These are phyloP conservation scores for Trichoderma breve DNA, from an alignment of 2,329 filamentous ascomycete genomes.

Conservation along the genomic window DNA sequence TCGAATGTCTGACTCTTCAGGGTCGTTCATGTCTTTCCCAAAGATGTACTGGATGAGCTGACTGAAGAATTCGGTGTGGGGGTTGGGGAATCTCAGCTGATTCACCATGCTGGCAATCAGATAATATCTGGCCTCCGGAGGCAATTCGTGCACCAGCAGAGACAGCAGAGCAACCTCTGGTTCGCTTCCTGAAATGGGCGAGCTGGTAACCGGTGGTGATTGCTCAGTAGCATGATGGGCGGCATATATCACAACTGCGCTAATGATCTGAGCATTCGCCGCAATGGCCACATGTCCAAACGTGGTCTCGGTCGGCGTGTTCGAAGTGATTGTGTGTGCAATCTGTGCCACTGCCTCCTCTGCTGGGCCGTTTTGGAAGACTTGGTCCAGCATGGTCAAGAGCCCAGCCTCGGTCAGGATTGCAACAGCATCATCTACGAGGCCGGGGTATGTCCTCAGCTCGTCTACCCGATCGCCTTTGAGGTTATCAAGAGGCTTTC, in stretches of 20 bases:
- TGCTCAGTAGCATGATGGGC: conserved; percentile 68
- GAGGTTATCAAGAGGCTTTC: conserved; percentile 68
- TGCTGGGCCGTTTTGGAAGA: conserved; percentile 59
- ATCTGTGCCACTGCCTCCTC: conserved; percentile 76
- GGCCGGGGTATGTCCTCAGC: conserved; percentile 63
- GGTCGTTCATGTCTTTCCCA: conserved; percentile 67
- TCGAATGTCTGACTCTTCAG: conserved; percentile 77
- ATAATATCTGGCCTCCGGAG: conserved; percentile 78
- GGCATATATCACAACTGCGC: conserved; percentile 80
- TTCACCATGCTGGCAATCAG: conserved; percentile 83
- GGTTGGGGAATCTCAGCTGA: conserved; percentile 86
- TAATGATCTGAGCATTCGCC: conserved; percentile 69
- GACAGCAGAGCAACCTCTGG: conserved; percentile 69
- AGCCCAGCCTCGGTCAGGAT: conserved; percentile 56
- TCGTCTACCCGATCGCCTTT: conserved; percentile 78
- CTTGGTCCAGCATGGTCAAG: conserved; percentile 58
- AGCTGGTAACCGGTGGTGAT: conserved; percentile 56
- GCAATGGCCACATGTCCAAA: conserved; percentile 66
- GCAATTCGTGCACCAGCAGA: conserved; percentile 71
- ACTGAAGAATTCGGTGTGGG: conserved; percentile 89
- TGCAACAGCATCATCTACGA: conserved; percentile 61
- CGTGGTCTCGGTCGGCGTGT: conserved; percentile 56
- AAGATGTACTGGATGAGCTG: conserved; percentile 83
- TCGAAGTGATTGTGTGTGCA: conserved; percentile 66
- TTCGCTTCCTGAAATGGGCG: conserved; percentile 43